These are phyloP conservation scores for Euphrasia arctica DNA, from an alignment of 305 asterid species.

Conservation along the genomic window DNA sequence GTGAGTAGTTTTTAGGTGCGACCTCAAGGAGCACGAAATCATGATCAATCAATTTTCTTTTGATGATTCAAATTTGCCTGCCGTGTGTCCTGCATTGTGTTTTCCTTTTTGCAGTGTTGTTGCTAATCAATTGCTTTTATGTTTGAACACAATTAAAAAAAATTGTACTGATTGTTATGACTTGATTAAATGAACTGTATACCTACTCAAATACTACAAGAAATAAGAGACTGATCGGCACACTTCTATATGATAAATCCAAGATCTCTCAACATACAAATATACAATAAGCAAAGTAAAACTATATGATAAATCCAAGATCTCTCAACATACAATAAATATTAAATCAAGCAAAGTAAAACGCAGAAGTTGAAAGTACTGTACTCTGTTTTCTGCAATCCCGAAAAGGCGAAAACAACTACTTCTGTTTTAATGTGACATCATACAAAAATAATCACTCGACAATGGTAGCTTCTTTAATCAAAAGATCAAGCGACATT, in stretches of 20 bases:
- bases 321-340: not conserved
- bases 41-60: too few relatives aligned
- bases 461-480: constrained; percentile 1
- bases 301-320: not conserved
- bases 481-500: not conserved
- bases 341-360: not conserved
- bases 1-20: too few relatives aligned
- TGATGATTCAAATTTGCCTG: too few relatives aligned
- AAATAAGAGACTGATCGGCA: too few relatives aligned
- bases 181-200: too few relatives aligned
- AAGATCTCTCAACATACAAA: not conserved
- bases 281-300: not conserved
- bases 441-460: not conserved
- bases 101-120: too few relatives aligned
- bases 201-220: too few relatives aligned
- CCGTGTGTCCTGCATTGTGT: too few relatives aligned
- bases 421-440: not conserved
- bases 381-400: not conserved
- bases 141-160: too few relatives aligned
- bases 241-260: not conserved
- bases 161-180: too few relatives aligned
- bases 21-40: too few relatives aligned
- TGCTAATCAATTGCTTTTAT: too few relatives aligned
- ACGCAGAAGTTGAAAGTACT: not conserved
- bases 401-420: not conserved